These are phyloP conservation scores for Beauveria brongniartii DNA, from an alignment of 2,329 filamentous ascomycete species.

Conservation along the genomic window DNA sequence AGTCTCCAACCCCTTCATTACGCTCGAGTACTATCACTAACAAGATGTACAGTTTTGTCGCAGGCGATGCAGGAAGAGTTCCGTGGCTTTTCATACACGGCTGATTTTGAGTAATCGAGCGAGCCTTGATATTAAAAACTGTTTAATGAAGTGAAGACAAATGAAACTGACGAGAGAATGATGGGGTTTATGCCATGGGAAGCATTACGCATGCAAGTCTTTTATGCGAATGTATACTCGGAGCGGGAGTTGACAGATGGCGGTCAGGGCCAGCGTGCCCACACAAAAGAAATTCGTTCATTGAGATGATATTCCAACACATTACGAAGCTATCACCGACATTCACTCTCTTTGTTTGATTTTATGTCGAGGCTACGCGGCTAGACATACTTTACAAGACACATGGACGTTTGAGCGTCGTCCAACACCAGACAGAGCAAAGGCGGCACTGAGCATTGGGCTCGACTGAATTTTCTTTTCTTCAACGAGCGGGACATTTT, in stretches of 20 bases:
- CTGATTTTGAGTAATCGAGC: constrained; percentile 64
- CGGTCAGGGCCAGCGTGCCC: not conserved
- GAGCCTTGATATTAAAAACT: constrained; percentile 10
- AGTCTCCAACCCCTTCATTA: constrained; percentile 28
- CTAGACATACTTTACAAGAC: not conserved
- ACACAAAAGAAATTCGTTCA: not conserved
- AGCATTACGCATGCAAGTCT: not conserved
- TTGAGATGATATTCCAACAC: not conserved
- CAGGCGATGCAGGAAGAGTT: constrained; percentile 99
- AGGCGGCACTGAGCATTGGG: not conserved
- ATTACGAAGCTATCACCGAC: not conserved
- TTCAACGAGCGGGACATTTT: not conserved
- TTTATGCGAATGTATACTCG: not conserved
- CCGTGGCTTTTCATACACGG: constrained; percentile 95
- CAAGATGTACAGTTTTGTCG: constrained; percentile 61
- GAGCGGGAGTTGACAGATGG: constrained; percentile 1
- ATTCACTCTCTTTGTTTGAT: not conserved
- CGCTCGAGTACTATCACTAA: not conserved
- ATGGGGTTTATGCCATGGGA: not conserved
- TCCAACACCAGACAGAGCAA: not conserved
- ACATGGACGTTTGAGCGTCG: not conserved
- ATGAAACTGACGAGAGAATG: not conserved
- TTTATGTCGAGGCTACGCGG: not conserved
- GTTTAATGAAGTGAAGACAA: constrained; percentile 1
- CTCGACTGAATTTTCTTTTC: not conserved